Evolutionary conservation across 352 stramenopile genomes (phyloP).

Genomic region (Pythium apleroticum): DNA sequence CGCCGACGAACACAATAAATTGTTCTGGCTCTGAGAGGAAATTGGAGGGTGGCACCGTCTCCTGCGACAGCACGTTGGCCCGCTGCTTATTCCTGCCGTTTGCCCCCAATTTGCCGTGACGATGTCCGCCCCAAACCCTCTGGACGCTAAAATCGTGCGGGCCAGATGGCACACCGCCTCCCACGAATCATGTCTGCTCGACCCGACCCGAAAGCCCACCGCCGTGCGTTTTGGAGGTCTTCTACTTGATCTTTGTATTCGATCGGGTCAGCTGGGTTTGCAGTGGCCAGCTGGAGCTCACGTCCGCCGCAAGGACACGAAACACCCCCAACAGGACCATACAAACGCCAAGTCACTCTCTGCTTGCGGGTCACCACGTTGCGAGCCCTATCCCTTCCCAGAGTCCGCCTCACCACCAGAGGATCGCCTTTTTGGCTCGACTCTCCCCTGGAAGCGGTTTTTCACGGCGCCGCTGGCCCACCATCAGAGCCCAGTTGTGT

Average conservation of each 20-base stretch:
- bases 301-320: conserved; percentile 19
- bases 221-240: conserved; percentile 25
- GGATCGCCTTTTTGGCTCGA: conserved; percentile 6
- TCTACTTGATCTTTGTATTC: conserved; percentile 30
- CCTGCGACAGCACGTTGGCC: not conserved
- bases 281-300: conserved; percentile 4
- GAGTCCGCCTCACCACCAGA: conserved; percentile 6
- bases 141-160: conserved; percentile 10
- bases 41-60: conserved; percentile 1
- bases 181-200: not conserved
- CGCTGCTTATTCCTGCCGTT: not conserved
- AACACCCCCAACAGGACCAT: conserved; percentile 3
- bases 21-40: conserved; percentile 22
- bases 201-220: not conserved
- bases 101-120: conserved; percentile 9
- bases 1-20: conserved; percentile 3
- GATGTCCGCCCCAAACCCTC: conserved; percentile 21
- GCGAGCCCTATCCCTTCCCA: conserved; percentile 3
- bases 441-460: conserved; percentile 8
- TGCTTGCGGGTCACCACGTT: not conserved
- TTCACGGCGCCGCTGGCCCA: not conserved
- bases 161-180: conserved; percentile 19
- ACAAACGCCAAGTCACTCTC: conserved; percentile 1
- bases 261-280: conserved; percentile 18
- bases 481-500: not conserved